These are phyloP conservation scores for Cercospora nicotianae DNA, from an alignment of 2,329 filamentous ascomycete species.

Conservation along the genomic window DNA sequence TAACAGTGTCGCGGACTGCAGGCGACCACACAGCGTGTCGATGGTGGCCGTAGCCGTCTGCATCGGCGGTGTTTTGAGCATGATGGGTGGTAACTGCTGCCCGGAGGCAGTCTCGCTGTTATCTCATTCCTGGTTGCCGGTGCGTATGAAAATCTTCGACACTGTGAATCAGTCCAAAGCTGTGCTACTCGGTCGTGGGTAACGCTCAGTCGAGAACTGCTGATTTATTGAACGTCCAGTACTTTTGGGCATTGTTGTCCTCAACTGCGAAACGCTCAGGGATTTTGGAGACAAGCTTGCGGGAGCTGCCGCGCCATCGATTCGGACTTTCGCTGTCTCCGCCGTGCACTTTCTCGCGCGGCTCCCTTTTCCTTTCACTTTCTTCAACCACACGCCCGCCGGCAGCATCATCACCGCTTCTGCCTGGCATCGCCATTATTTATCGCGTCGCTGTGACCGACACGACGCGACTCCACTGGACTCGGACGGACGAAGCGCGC, in stretches of 20 bases:
- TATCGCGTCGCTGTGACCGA: constrained; percentile 3
- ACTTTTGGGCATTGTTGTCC: constrained; percentile 4
- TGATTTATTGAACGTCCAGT: background rate
- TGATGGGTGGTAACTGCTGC: constrained; percentile 33
- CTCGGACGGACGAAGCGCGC: constrained; percentile 6
- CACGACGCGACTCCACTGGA: constrained; percentile 2
- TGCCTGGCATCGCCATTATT: constrained; percentile 9
- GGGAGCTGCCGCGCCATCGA: background rate
- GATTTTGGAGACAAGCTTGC: background rate
- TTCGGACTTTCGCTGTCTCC: background rate
- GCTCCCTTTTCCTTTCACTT: background rate
- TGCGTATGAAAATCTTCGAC: background rate
- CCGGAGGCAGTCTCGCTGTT: constrained; percentile 25
- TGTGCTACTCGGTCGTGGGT: background rate
- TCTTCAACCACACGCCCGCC: constrained; percentile 13
- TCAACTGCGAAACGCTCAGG: background rate
- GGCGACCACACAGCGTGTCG: constrained; percentile 78
- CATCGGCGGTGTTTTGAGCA: constrained; percentile 76
- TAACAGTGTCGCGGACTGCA: constrained; percentile 84
- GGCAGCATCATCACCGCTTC: constrained; percentile 19
- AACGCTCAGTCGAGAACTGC: background rate
- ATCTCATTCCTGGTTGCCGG: constrained; percentile 21
- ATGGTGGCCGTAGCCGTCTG: constrained; percentile 97
- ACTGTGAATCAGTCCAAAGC: background rate
- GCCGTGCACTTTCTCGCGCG: background rate